These are phyloP conservation scores for Colletotrichum lupini DNA, from an alignment of 2,329 filamentous ascomycete genomes.

Conservation along the genomic window DNA sequence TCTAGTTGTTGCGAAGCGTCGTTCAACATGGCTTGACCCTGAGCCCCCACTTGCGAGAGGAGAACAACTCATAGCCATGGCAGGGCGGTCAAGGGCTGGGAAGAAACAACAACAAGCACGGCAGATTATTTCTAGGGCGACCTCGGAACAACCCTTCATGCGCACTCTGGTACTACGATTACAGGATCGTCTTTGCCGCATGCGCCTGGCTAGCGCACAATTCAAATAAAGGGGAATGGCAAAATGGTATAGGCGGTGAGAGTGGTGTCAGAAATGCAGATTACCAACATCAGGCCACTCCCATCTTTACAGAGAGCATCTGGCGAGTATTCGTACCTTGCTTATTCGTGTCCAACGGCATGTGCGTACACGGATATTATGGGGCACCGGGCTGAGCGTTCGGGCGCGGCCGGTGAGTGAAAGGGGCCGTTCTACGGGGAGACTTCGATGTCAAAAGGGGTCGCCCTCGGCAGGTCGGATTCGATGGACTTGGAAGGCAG, in stretches of 20 bases:
- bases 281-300: slow-evolving; percentile 15
- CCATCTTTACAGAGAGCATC: slow-evolving; percentile 12
- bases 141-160: not conserved
- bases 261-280: not conserved
- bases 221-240: not conserved
- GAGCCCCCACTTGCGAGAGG: not conserved
- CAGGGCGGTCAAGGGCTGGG: not conserved
- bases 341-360: not conserved
- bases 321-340: not conserved
- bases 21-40: slow-evolving; percentile 9
- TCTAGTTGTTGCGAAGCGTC: slow-evolving; percentile 9
- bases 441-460: not conserved
- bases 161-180: not conserved
- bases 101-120: not conserved
- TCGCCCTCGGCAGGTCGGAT: not conserved
- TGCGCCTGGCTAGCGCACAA: not conserved
- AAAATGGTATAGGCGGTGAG: not conserved
- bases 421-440: not conserved
- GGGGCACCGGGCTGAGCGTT: not conserved
- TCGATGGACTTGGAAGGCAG: not conserved
- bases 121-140: too few species aligned
- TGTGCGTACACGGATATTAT: not conserved
- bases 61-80: not conserved
- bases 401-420: not conserved
- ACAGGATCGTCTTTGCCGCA: not conserved